These are phyloP conservation scores for Microdochium bolleyi DNA, from an alignment of 2,329 filamentous ascomycete genomes.

Conservation along the genomic window DNA sequence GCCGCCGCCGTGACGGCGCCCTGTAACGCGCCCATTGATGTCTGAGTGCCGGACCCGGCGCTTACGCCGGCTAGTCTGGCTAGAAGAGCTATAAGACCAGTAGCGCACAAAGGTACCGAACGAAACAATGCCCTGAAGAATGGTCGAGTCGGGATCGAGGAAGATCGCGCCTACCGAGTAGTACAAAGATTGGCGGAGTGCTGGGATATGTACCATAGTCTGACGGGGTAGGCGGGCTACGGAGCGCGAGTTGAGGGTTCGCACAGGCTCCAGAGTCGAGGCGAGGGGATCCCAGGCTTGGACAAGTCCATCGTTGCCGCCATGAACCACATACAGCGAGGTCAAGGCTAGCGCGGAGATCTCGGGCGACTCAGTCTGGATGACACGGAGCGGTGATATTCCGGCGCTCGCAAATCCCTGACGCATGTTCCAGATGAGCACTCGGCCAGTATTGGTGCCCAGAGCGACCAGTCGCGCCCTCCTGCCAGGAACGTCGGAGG, in stretches of 20 bases:
- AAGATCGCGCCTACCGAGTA: slow-evolving; percentile 77
- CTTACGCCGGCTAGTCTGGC: slow-evolving; percentile 68
- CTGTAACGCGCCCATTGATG: slow-evolving; percentile 39
- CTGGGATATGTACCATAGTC: slow-evolving; percentile 42
- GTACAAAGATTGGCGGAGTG: slow-evolving; percentile 63
- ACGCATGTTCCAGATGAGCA: slow-evolving; percentile 81
- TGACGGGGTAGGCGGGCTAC: slow-evolving; percentile 76
- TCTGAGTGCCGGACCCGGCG: slow-evolving; percentile 67
- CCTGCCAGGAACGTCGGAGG: slow-evolving; percentile 70
- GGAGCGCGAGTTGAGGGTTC: slow-evolving; percentile 80
- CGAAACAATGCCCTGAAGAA: slow-evolving; percentile 78
- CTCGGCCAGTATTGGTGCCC: slow-evolving; percentile 69
- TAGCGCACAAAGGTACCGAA: slow-evolving; percentile 83
- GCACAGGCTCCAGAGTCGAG: slow-evolving; percentile 68
- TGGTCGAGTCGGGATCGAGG: slow-evolving; percentile 80
- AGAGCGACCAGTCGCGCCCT: slow-evolving; percentile 73
- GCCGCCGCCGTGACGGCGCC: slow-evolving; percentile 53
- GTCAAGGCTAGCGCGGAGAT: slow-evolving; percentile 78
- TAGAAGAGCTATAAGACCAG: slow-evolving; percentile 86
- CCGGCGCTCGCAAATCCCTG: slow-evolving; percentile 50
- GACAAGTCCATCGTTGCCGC: slow-evolving; percentile 88
- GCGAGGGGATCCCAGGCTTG: slow-evolving; percentile 96
- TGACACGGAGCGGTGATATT: slow-evolving; percentile 66
- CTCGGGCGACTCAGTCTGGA: slow-evolving; percentile 84
- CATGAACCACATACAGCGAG: slow-evolving; percentile 82